phyloP scores from a whole-genome alignment of 208 protist genomes.

The Trypanosoma congolense region DNA sequence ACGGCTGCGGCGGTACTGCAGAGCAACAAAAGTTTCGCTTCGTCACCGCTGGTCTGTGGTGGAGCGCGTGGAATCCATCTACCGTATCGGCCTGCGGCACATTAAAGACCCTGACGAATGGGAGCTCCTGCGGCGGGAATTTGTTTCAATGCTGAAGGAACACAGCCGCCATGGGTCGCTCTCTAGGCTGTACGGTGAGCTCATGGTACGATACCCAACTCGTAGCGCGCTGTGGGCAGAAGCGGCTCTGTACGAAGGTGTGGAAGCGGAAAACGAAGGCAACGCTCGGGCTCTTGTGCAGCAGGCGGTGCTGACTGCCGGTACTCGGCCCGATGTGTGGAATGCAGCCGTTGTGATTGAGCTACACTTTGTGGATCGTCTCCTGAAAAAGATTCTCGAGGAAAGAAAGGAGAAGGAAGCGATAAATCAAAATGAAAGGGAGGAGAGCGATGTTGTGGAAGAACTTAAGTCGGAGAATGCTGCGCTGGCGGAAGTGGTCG shows the following conservation, averaged over 20 bases:
- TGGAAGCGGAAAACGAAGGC: slow-evolving; percentile 55
- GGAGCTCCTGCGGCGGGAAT: slow-evolving; percentile 56
- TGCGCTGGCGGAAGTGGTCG: slow-evolving; percentile 43
- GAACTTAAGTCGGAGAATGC: slow-evolving; percentile 58
- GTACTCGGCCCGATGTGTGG: slow-evolving; percentile 52
- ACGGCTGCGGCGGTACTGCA: slow-evolving; percentile 56
- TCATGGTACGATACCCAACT: slow-evolving; percentile 65
- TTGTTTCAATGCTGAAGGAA: slow-evolving; percentile 55
- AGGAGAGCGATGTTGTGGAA: slow-evolving; percentile 20
- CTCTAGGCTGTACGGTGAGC: slow-evolving; percentile 67
- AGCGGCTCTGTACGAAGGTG: slow-evolving; percentile 65
- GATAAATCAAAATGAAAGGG: slow-evolving; percentile 8
- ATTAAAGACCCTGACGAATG: slow-evolving; percentile 45
- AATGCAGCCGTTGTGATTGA: slow-evolving; percentile 63
- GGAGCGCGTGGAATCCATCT: slow-evolving; percentile 79
- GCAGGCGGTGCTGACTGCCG: slow-evolving; percentile 68
- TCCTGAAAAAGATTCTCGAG: slow-evolving; percentile 44
- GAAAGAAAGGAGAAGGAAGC: slow-evolving; percentile 18
- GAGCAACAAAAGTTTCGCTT: slow-evolving; percentile 57
- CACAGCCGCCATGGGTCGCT: slow-evolving; percentile 51
- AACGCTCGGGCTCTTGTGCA: slow-evolving; percentile 75
- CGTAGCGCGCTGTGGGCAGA: slow-evolving; percentile 70
- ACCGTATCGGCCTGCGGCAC: slow-evolving; percentile 76
- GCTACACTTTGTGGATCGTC: slow-evolving; percentile 54
- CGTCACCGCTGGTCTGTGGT: slow-evolving; percentile 77